phyloP scores from a whole-genome alignment of 495 filamentous ascomycete species.

The Eremomyces bilateralis region DNA sequence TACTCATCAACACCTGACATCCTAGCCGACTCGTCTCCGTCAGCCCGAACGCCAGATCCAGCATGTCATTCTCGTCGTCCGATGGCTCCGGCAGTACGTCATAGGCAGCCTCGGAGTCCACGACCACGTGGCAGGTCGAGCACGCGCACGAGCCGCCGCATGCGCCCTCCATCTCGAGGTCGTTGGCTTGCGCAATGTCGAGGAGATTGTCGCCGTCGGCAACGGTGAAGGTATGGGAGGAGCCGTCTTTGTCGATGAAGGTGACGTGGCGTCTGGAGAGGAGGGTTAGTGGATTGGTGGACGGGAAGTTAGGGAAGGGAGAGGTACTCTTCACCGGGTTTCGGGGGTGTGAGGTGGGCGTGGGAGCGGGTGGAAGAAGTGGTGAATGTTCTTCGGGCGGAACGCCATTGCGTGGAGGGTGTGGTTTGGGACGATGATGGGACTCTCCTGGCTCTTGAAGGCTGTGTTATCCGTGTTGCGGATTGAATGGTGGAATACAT shows the following conservation, averaged over 20 bases:
- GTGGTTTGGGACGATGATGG: too few relatives aligned
- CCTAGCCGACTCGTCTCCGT: conserved; percentile 93
- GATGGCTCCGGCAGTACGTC: conserved; percentile 82
- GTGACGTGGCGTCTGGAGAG: conserved; percentile 55
- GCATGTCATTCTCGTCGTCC: conserved; percentile 98
- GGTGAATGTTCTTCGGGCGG: too few relatives aligned
- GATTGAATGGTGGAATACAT: too few relatives aligned
- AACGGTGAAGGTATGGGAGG: conserved; percentile 53
- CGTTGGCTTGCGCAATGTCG: conserved; percentile 83
- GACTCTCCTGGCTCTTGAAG: too few relatives aligned
- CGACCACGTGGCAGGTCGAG: conserved; percentile 93
- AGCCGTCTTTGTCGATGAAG: conserved; percentile 85
- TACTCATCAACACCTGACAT: conserved; percentile 82
- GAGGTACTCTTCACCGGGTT: conserved; percentile 81
- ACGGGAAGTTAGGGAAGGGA: background rate
- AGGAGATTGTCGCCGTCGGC: conserved; percentile 74
- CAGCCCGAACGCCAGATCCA: conserved; percentile 85
- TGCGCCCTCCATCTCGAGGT: conserved; percentile 95
- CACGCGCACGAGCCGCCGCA: conserved; percentile 94
- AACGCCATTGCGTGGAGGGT: too few relatives aligned
- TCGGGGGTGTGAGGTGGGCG: conserved; percentile 63
- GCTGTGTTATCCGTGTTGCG: too few relatives aligned
- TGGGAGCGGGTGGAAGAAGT: conserved; percentile 37
- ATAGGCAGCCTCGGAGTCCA: conserved; percentile 61
- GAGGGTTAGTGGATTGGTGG: background rate